Conservation (phyloP, 176 grass and related monocot genomes). For the Zizania latifolia region DNA sequence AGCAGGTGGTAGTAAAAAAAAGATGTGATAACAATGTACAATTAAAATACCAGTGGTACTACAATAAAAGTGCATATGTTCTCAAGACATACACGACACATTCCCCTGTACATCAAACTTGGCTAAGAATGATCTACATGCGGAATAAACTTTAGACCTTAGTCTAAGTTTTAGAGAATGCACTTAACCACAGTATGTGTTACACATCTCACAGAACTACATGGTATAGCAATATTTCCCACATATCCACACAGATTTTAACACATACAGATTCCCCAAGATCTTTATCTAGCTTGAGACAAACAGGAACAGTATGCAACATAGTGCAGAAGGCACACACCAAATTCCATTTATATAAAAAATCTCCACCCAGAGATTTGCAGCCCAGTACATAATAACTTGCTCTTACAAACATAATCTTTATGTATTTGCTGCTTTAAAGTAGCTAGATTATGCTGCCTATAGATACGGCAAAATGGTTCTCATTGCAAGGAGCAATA, state of each 20-base stretch:
- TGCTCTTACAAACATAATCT: no score
- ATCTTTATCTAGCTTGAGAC: background rate
- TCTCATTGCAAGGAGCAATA: no score
- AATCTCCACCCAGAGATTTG: no score
- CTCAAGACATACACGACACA: background rate
- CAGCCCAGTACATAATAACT: no score
- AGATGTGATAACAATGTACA: background rate
- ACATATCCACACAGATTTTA: background rate
- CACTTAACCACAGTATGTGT: no score
- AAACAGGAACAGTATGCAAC: background rate
- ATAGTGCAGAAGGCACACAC: background rate
- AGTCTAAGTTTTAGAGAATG: constrained; percentile 27
- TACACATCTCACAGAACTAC: no score
- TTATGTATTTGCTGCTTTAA: background rate
- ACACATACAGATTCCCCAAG: background rate
- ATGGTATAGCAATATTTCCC: no score
- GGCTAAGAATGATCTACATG: background rate
- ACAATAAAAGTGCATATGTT: background rate
- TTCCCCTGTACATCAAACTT: background rate
- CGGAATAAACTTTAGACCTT: background rate
- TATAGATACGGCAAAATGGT: no score
- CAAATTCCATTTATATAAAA: no score
- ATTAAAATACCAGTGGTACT: background rate
- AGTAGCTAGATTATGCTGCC: no score
- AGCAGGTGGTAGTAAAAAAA: background rate